Conservation (phyloP, 2,329 filamentous ascomycete genomes). For the Arthrobotrys iridis region DNA sequence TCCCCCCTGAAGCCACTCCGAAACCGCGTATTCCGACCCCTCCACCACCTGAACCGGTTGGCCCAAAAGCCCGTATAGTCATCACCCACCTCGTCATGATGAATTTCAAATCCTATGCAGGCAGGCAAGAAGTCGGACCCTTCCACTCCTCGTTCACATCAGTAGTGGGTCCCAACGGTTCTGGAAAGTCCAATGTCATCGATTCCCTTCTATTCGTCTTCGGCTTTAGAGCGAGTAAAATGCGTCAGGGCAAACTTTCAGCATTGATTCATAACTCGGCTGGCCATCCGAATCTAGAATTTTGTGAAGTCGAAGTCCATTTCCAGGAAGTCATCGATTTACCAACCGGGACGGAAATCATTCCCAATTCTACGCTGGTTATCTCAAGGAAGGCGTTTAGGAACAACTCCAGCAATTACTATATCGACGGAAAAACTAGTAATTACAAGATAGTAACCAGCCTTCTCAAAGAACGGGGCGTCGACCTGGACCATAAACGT, state of each 20-base stretch:
- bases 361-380: constrained; percentile 84
- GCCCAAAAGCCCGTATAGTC: constrained; percentile 85
- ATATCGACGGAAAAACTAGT: constrained; percentile 88
- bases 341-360: constrained; percentile 67
- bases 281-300: constrained; percentile 81
- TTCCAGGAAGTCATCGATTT: constrained; percentile 95
- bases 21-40: constrained; percentile 38
- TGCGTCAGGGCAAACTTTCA: constrained; percentile 98
- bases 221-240: constrained; percentile 97
- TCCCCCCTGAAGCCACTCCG: constrained; percentile 11
- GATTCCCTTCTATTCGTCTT: constrained; percentile 99
- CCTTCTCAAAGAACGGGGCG: constrained; percentile 83
- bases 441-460: constrained; percentile 93
- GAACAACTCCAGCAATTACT: constrained; percentile 98
- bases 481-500: constrained; percentile 97
- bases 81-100: constrained; percentile 90
- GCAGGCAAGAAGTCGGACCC: constrained; percentile 90
- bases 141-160: constrained; percentile 97
- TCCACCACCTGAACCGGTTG: constrained; percentile 62
- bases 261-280: constrained; percentile 98
- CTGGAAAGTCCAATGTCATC: constrained; percentile 98
- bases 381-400: constrained; percentile 94
- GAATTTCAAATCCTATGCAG: constrained; percentile 99
- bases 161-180: constrained; percentile 96
- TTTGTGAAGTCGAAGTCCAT: constrained; percentile 95